Evolutionary conservation across 2,329 filamentous ascomycete species (phyloP).

Genomic region (Domatiomyces globalis): DNA sequence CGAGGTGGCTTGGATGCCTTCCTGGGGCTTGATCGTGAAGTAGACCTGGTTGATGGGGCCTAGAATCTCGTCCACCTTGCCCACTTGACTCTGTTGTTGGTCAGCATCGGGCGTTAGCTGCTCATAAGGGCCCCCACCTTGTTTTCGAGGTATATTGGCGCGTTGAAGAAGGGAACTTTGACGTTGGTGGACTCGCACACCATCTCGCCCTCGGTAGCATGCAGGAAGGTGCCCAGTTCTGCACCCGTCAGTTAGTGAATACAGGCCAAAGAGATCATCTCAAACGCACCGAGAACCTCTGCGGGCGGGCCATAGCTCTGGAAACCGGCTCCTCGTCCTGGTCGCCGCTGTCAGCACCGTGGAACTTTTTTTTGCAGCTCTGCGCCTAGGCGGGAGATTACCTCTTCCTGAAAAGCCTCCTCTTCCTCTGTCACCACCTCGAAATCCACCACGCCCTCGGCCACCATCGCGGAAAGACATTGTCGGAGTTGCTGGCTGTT

Average conservation of each 20-base stretch:
- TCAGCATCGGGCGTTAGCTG: neutral
- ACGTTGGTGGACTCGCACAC: constrained; percentile 89
- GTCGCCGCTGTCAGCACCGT: constrained; percentile 6
- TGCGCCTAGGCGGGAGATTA: constrained; percentile 23
- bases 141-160: constrained; percentile 96
- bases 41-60: constrained; percentile 95
- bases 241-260: constrained; percentile 21
- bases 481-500: constrained; percentile 16
- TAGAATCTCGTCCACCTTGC: constrained; percentile 96
- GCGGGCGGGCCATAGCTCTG: constrained; percentile 50
- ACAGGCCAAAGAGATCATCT: constrained; percentile 3
- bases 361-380: constrained; percentile 13
- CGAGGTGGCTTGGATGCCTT: constrained; percentile 84
- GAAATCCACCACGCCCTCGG: constrained; percentile 36
- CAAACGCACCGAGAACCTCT: constrained; percentile 39
- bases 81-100: constrained; percentile 54
- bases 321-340: constrained; percentile 47
- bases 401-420: constrained; percentile 30
- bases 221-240: constrained; percentile 91
- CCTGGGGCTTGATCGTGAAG: constrained; percentile 95
- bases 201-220: constrained; percentile 94
- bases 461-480: constrained; percentile 53
- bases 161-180: constrained; percentile 98
- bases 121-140: constrained; percentile 45
- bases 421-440: constrained; percentile 40